Conservation (phyloP, 495 filamentous ascomycete genomes). For the Aspergillus hancockii region DNA sequence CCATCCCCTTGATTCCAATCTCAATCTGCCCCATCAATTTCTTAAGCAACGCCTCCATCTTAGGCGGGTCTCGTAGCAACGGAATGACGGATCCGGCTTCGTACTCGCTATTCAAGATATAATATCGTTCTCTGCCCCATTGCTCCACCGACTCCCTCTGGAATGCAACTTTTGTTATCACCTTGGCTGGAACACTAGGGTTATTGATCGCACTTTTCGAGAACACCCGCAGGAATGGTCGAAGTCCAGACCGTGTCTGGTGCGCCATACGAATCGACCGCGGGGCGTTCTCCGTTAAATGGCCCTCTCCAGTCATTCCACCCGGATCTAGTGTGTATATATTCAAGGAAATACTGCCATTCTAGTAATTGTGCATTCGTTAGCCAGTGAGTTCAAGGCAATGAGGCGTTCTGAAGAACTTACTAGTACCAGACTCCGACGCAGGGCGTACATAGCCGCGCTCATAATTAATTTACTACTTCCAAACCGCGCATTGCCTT, state of each 20-base stretch:
- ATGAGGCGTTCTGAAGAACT: slow-evolving; percentile 14
- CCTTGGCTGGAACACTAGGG: slow-evolving; percentile 42
- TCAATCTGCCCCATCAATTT: slow-evolving; percentile 40
- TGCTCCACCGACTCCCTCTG: slow-evolving; percentile 34
- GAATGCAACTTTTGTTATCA: slow-evolving; percentile 44
- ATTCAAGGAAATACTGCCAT: slow-evolving; percentile 39
- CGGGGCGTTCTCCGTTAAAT: slow-evolving; percentile 29
- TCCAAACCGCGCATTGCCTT: slow-evolving; percentile 38
- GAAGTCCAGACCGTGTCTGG: slow-evolving; percentile 39
- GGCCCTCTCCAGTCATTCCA: slow-evolving; percentile 33
- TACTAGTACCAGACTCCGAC: slow-evolving; percentile 41
- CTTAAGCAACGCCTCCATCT: slow-evolving; percentile 33
- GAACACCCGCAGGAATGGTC: slow-evolving; percentile 39
- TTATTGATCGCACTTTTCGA: slow-evolving; percentile 45
- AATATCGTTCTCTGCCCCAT: slow-evolving; percentile 40
- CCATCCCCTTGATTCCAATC: slow-evolving; percentile 29
- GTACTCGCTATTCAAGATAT: slow-evolving; percentile 40
- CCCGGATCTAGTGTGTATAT: slow-evolving; percentile 46
- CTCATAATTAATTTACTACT: slow-evolving; percentile 45
- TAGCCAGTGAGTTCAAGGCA: not conserved
- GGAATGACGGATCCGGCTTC: slow-evolving; percentile 43
- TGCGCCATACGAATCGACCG: slow-evolving; percentile 37
- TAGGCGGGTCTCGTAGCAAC: slow-evolving; percentile 30
- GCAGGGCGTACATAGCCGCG: slow-evolving; percentile 43
- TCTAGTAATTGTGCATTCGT: slow-evolving; percentile 23